Base-by-base conservation (phyloP, 116 monocot genomes). In the Iris pallida region DNA sequence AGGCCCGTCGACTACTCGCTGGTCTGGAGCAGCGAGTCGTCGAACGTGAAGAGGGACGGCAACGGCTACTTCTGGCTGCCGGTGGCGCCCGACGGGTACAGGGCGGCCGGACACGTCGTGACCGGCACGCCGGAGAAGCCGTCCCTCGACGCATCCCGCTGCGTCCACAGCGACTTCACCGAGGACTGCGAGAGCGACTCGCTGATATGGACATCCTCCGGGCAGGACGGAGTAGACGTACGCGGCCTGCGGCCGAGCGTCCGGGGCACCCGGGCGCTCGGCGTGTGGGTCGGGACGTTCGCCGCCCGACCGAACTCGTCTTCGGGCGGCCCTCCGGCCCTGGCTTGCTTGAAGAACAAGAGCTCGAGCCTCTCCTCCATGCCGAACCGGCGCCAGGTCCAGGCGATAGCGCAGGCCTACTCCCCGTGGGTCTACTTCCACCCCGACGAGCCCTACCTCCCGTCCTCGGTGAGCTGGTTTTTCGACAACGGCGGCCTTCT, bases 11-110 rank as follows among this genome's bases (percentile, higher is more conserved):
- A 88, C 55, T 91, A 77, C 70, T 60, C 63, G 7, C 85, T 90
- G 16, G 46, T 90, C 9, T 88, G 88, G 88, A 75, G 71, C 17
- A 80, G 86, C 62, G 52, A 63, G n/a, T 53, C 74, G 20, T 45
- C 47, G 2, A 73, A 5, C 59, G 16, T 79, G n/a, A 79, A 77
- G 54, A 53, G 68, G 56, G 78, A 77, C 47, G 82, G 88, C 10
- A 7, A 67, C 8, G 88, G 83, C 40, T 79, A 84, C 73, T 79
- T 90, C 68, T 95, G 95, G 95, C 81, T 86, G 0, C 95, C 95
- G 1, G 59, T 77, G 6, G 73, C 95, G 3, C 95, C 95, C 1
- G 70, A 77, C 0, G 88, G 91, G 13, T 95, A 95, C 76, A 77
- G 55, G 45, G 44, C 83, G 6, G 77, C 86, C 9, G 95, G 95